Evolutionary conservation across 164 flowering plant genomes (phyloP).

Genomic region (Akebia trifoliata): DNA sequence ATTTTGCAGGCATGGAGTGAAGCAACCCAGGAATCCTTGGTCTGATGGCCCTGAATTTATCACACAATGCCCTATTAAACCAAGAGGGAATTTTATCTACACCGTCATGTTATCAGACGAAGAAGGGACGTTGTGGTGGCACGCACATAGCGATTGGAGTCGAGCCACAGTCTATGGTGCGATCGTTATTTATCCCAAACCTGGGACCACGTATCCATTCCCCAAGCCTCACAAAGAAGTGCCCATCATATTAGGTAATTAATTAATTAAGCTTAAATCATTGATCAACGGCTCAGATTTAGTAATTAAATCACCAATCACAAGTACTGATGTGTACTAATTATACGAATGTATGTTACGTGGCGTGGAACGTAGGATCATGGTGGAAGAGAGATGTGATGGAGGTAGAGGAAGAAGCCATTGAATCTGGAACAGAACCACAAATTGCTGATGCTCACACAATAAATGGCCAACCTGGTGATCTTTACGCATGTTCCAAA

Average conservation of each 20-base stretch:
- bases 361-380: conserved; percentile 25
- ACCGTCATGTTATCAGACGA: conserved; percentile 26
- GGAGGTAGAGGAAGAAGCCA: conserved; percentile 17
- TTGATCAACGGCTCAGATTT: no score
- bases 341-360: neutral
- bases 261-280: no score
- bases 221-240: conserved; percentile 27
- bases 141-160: conserved; percentile 55
- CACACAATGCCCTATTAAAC: conserved; percentile 48
- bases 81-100: conserved; percentile 32
- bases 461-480: conserved; percentile 64
- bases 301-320: no score
- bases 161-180: conserved; percentile 44
- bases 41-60: conserved; percentile 45
- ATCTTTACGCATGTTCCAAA: conserved; percentile 40
- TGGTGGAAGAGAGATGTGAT: conserved; percentile 49
- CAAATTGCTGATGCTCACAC: conserved; percentile 43
- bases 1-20: conserved; percentile 33
- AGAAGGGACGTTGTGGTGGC: conserved; percentile 64
- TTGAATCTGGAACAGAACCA: conserved; percentile 32
- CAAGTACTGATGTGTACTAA: no score
- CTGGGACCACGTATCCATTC: conserved; percentile 28
- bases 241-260: conserved; percentile 34
- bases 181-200: conserved; percentile 26
- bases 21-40: conserved; percentile 52